Evolutionary conservation across 306 rosid genomes (phyloP).

Genomic region (Cajanus cajan): DNA sequence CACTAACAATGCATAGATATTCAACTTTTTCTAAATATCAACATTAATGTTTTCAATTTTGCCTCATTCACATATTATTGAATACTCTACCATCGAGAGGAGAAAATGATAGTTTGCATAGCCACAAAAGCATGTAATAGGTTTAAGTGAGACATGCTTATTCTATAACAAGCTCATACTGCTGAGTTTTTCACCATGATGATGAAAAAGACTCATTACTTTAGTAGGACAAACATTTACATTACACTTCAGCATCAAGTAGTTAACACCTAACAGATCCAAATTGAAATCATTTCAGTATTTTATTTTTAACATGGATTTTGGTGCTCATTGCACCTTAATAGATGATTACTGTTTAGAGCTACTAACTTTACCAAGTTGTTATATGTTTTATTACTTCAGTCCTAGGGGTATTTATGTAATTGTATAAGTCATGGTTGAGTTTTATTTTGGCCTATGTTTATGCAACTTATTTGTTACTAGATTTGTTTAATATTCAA

Average conservation of each 20-base stretch:
- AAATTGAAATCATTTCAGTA: neutral
- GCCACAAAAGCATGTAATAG: neutral
- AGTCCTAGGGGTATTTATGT: neutral
- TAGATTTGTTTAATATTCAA: neutral
- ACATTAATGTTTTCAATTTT: neutral
- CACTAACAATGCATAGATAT: no score
- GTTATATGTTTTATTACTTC: neutral
- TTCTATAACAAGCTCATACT: neutral
- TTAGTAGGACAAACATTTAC: neutral
- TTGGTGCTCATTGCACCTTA: neutral
- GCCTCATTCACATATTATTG: conserved; percentile 4
- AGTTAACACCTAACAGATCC: neutral
- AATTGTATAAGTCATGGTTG: neutral
- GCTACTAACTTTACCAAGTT: neutral
- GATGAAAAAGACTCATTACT: neutral
- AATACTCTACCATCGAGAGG: neutral
- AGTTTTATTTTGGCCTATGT: neutral
- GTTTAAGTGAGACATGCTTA: neutral
- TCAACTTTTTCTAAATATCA: neutral
- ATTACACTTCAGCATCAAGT: neutral
- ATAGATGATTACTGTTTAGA: neutral
- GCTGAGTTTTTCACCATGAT: neutral
- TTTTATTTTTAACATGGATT: neutral
- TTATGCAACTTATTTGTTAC: neutral
- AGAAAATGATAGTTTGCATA: neutral